Evolutionary conservation across 116 monocot species (phyloP).

Genomic region (Trichopus zeylanicus): DNA sequence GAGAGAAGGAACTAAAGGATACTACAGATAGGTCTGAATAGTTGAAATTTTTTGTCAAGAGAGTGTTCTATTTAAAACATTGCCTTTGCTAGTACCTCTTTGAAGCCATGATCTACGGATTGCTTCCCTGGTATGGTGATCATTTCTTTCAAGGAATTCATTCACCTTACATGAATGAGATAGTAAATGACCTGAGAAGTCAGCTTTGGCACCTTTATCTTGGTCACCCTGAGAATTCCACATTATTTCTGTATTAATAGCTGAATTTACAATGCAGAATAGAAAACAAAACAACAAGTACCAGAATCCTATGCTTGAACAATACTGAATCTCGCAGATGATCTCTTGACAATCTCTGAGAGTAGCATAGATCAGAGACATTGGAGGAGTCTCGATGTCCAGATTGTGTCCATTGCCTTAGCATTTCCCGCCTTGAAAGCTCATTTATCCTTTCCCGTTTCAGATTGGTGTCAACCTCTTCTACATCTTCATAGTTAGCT

Average conservation of each 20-base stretch:
- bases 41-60: too few relatives aligned
- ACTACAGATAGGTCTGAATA: too few relatives aligned
- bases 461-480: too few relatives aligned
- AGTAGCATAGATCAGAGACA: conserved; percentile 13
- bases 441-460: conserved; percentile 10
- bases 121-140: conserved; percentile 33
- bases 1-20: too few relatives aligned
- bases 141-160: conserved; percentile 44
- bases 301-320: conserved; percentile 23
- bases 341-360: conserved; percentile 19
- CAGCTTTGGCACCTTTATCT: conserved; percentile 24
- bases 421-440: conserved; percentile 25
- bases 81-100: conserved; percentile 23
- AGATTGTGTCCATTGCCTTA: conserved; percentile 38
- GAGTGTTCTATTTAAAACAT: background rate
- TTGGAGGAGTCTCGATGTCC: conserved; percentile 30
- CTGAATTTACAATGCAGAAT: background rate
- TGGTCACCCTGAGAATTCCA: conserved; percentile 22
- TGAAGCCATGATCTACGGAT: conserved; percentile 44
- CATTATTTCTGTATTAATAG: too few relatives aligned
- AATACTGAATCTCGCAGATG: conserved; percentile 22
- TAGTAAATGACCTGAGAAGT: conserved; percentile 48
- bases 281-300: conserved; percentile 8
- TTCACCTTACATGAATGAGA: conserved; percentile 34
- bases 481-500: background rate